Evolutionary conservation across 1,284 basidiomycete genomes (phyloP).

Genomic region (Neotropicomus parvogracilis): DNA sequence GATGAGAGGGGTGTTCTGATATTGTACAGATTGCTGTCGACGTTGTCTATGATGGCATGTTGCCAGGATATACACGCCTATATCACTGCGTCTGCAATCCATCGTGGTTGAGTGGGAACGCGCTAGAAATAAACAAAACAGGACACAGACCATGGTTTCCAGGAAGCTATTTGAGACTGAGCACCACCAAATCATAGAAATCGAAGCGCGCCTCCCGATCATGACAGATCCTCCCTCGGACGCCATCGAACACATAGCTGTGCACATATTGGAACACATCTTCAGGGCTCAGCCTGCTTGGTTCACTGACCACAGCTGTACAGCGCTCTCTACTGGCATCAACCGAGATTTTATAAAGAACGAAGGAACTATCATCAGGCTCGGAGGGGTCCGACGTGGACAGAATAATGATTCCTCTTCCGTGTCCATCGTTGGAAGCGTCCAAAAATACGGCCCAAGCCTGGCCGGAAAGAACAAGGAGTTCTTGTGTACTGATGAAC

Average conservation of each 20-base stretch:
- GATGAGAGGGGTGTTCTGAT: not conserved
- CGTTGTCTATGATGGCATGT: slow-evolving; percentile 3
- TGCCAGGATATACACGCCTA: not conserved
- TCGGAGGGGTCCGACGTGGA: not conserved
- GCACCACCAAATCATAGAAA: slow-evolving; percentile 17
- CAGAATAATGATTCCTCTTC: slow-evolving; percentile 19
- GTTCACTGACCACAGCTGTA: slow-evolving; percentile 13
- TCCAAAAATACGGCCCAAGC: slow-evolving; percentile 6
- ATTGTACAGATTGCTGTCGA: not conserved
- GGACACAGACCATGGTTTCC: not conserved
- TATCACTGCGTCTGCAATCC: not conserved
- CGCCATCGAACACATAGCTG: slow-evolving; percentile 17
- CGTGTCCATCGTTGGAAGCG: slow-evolving; percentile 20
- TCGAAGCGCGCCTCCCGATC: not conserved
- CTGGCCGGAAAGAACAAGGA: slow-evolving; percentile 19
- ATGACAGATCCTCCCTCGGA: slow-evolving; percentile 23
- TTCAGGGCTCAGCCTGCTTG: slow-evolving; percentile 5
- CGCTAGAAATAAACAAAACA: not conserved
- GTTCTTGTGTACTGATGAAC: slow-evolving; percentile 8
- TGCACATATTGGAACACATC: slow-evolving; percentile 9
- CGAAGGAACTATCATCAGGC: not conserved
- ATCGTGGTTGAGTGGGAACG: not conserved
- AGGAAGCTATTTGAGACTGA: slow-evolving; percentile 12
- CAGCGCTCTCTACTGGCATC: slow-evolving; percentile 22
- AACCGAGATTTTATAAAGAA: slow-evolving; percentile 22